phyloP scores from a whole-genome alignment of 768 basidiomycete genomes.

The Trametes meyenii region DNA sequence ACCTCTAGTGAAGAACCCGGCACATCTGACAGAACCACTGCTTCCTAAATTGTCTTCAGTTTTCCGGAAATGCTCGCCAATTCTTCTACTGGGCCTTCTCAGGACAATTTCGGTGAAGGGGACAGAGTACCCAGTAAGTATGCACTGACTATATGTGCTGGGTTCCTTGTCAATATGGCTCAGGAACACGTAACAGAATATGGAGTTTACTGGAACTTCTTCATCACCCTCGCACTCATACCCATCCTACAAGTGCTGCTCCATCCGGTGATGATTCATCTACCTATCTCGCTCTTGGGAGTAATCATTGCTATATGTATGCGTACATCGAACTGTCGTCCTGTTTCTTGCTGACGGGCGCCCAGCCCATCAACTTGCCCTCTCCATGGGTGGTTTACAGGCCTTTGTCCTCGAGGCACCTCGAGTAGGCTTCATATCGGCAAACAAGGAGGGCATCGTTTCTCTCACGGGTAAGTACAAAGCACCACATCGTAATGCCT shows the following conservation, averaged over 20 bases:
- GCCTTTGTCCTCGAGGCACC: constrained; percentile 66
- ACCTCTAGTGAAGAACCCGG: constrained; percentile 68
- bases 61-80: constrained; percentile 62
- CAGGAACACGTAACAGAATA: constrained; percentile 97
- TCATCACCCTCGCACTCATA: constrained; percentile 85
- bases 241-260: constrained; percentile 72
- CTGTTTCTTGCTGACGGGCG: not conserved
- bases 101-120: constrained; percentile 89
- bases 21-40: constrained; percentile 51
- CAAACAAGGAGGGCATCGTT: constrained; percentile 92
- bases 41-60: constrained; percentile 53
- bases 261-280: constrained; percentile 60
- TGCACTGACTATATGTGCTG: not conserved
- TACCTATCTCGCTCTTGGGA: constrained; percentile 67
- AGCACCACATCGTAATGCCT: not conserved
- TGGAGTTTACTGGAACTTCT: constrained; percentile 98
- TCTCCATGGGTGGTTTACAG: constrained; percentile 60
- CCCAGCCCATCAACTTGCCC: constrained; percentile 72
- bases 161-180: constrained; percentile 5
- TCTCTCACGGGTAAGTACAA: constrained; percentile 64
- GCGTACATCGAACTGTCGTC: constrained; percentile 19
- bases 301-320: constrained; percentile 60
- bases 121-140: constrained; percentile 85
- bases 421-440: constrained; percentile 63
- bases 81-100: constrained; percentile 73